Conservation (phyloP, 495 filamentous ascomycete genomes). For the Penicillium argentinense region DNA sequence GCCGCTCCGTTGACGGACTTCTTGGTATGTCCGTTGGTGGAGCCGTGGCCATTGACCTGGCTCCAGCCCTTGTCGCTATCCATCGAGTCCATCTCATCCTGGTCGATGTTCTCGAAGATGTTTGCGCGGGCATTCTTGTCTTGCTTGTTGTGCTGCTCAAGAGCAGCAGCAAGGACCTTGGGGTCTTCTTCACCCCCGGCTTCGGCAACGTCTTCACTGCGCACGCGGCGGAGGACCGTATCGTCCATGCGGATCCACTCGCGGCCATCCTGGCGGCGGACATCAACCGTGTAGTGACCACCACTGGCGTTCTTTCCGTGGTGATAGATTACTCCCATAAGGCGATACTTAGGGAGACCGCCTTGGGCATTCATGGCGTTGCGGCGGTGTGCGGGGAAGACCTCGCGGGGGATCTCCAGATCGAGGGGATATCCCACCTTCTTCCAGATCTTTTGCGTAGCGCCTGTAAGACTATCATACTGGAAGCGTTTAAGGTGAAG, state of each 20-base stretch:
- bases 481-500: constrained; percentile 97
- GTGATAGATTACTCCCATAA: constrained; percentile 94
- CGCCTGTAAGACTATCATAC: constrained; percentile 79
- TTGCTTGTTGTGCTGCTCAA: constrained; percentile 67
- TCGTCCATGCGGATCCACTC: constrained; percentile 98
- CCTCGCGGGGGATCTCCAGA: constrained; percentile 88
- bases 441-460: constrained; percentile 98
- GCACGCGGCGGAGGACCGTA: constrained; percentile 81
- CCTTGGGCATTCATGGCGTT: constrained; percentile 61
- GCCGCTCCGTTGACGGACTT: constrained; percentile 71
- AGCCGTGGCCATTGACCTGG: constrained; percentile 66
- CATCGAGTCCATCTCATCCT: constrained; percentile 57
- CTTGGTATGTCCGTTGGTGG: constrained; percentile 43
- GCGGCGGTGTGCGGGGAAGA: constrained; percentile 76
- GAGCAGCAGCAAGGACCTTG: constrained; percentile 61
- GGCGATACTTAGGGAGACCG: constrained; percentile 73
- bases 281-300: constrained; percentile 96
- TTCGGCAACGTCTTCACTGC: constrained; percentile 88
- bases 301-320: constrained; percentile 94
- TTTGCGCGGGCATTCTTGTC: constrained; percentile 58
- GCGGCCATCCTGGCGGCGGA: constrained; percentile 85
- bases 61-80: constrained; percentile 77
- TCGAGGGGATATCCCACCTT: constrained; percentile 93
- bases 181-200: constrained; percentile 78
- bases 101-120: constrained; percentile 69